phyloP scores from a whole-genome alignment of 202 grass and related monocot genomes.

The Setaria viridis region DNA sequence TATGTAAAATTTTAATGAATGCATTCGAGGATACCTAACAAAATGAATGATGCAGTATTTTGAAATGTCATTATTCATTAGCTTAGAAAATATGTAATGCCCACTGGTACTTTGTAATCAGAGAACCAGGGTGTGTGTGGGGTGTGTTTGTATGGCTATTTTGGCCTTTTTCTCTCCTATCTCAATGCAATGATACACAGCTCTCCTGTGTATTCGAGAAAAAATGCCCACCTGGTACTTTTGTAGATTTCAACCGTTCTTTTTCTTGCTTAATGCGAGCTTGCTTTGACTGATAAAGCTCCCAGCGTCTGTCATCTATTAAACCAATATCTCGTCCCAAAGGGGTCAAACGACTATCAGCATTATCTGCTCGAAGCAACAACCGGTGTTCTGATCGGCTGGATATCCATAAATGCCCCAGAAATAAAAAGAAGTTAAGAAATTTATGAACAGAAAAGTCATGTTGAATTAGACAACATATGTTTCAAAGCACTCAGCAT shows the following conservation, averaged over 20 bases:
- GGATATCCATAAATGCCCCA: slow-evolving; percentile 25
- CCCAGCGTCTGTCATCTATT: slow-evolving; percentile 90
- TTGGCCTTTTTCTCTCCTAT: too few species aligned
- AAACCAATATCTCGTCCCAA: slow-evolving; percentile 94
- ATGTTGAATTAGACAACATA: slow-evolving; percentile 19
- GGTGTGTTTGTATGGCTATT: too few species aligned
- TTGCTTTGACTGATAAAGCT: slow-evolving; percentile 90
- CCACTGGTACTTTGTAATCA: background rate
- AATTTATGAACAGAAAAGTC: slow-evolving; percentile 8
- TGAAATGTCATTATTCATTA: background rate
- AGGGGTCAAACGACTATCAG: slow-evolving; percentile 94
- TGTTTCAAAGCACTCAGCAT: slow-evolving; percentile 5
- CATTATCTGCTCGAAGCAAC: slow-evolving; percentile 94
- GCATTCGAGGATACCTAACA: background rate
- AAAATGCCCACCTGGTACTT: slow-evolving; percentile 58
- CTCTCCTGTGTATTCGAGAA: too few species aligned
- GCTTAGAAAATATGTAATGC: slow-evolving; percentile 22
- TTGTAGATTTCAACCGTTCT: slow-evolving; percentile 72
- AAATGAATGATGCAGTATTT: background rate
- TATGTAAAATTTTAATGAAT: background rate
- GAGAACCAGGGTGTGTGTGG: too few species aligned
- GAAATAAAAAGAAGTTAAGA: slow-evolving; percentile 30
- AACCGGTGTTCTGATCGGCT: slow-evolving; percentile 93
- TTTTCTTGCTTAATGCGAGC: slow-evolving; percentile 79
- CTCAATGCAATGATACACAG: too few species aligned